phyloP scores from a whole-genome alignment of 1,284 basidiomycete genomes.

The Rhodotorula sp. region DNA sequence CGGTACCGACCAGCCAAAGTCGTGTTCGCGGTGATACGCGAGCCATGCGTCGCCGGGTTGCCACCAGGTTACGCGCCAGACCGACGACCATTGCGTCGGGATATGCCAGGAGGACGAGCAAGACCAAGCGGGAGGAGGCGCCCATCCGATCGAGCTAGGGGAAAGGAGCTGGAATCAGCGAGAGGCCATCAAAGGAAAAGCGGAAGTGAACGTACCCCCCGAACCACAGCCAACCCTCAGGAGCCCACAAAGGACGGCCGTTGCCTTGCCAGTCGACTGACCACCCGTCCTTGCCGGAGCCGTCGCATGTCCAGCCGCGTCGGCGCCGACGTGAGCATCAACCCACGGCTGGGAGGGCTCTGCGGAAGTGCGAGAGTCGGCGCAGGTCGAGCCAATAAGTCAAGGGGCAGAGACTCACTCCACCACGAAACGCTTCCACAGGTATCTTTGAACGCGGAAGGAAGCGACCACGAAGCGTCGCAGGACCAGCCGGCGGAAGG shows the following conservation, averaged over 20 bases:
- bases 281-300: slow-evolving; percentile 26
- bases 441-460: background rate
- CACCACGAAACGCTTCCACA: background rate
- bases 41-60: background rate
- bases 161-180: background rate
- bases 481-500: background rate
- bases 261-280: slow-evolving; percentile 19
- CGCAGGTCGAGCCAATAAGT: background rate
- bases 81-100: background rate
- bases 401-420: background rate
- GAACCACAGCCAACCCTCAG: slow-evolving; percentile 23
- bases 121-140: slow-evolving; percentile 1
- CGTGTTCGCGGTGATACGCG: background rate
- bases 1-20: slow-evolving; percentile 7
- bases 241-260: slow-evolving; percentile 11
- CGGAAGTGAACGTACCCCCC: background rate
- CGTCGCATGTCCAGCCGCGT: slow-evolving; percentile 12
- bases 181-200: too few relatives aligned
- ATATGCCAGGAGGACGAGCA: background rate
- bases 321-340: background rate
- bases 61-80: slow-evolving; percentile 5
- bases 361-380: background rate
- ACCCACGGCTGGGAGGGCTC: slow-evolving; percentile 7
- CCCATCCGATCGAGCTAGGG: slow-evolving; percentile 12
- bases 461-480: slow-evolving; percentile 13